Evolutionary conservation across 306 rosid genomes (phyloP), one percentile per base, ranked within the genome.

Genomic region (Cucurbita pepo): DNA sequence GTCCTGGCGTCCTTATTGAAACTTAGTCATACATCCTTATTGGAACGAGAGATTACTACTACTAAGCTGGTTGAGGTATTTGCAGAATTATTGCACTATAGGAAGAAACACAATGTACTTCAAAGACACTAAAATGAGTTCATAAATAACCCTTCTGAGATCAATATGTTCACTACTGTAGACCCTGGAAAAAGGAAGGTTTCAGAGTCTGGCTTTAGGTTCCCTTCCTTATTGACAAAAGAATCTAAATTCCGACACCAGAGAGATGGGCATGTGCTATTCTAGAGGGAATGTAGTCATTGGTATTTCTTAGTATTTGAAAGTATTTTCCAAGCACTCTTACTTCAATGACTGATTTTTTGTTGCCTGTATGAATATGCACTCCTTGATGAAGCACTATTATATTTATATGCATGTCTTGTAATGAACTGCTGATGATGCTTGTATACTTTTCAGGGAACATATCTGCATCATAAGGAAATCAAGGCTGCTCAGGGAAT

Each of bases 401-500:
- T 14, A 30, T 15, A 19, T 66, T 30, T 15, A 14, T 66, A 25
- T 50, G 73, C 45, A 50, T 48, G 22, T 66, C 22, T 30, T 69
- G 19, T 58, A 12, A 7, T 48, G 40, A 48, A 9, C 70, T 53
- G 70, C 48, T 69, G 11, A n/a, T 65, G 57, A 60, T 75, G 16
- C 54, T 76, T 80, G 64, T 80, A 36, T 76, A 44, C 74, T 9
- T 89, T 83, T 81, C 89, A 94, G 99, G 99, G 99, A 56, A 82
- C 96, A 15, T 94, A 88, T 82, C 69, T 85, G 69, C 97, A 94
- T 80, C 96, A 94, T 79, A 91, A 88, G 84, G 79, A 91, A 88
- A 94, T 91, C 86, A 94, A 94, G 88, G 99, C 97, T 83, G 96
- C 99, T 16, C 92, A 89, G 87, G 99, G 99, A 67, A 94, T 94